A percentile compares a stretch with the other conserved stretches of the same genome.
phyloP scores from a whole-genome alignment of 1,284 basidiomycete genomes.

The Exsudoporus floridanus region DNA sequence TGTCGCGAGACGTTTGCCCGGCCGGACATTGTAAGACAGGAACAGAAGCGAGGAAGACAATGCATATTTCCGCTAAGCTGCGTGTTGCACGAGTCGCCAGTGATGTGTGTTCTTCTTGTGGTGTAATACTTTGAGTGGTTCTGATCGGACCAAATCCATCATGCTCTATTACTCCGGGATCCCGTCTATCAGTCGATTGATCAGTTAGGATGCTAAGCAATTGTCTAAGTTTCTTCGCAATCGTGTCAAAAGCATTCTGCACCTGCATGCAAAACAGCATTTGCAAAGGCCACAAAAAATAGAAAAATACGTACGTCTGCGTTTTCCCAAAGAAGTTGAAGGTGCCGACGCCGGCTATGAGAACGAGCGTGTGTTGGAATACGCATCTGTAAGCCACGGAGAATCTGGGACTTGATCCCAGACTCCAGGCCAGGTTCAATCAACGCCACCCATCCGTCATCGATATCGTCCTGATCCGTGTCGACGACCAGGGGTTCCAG shows the following conservation, averaged over 20 bases:
- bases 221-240: constrained; percentile 42
- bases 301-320: constrained; percentile 50
- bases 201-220: constrained; percentile 35
- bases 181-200: constrained; percentile 18
- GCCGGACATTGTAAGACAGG: constrained; percentile 61
- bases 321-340: constrained; percentile 63
- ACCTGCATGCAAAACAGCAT: constrained; percentile 41
- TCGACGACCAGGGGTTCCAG: constrained; percentile 60
- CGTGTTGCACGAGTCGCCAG: constrained; percentile 21
- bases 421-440: constrained; percentile 60
- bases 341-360: constrained; percentile 28
- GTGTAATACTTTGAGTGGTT: constrained; percentile 37
- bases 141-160: constrained; percentile 69
- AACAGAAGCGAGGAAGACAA: constrained; percentile 54
- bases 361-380: constrained; percentile 7
- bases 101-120: constrained; percentile 24
- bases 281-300: not conserved
- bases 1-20: constrained; percentile 61
- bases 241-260: constrained; percentile 49
- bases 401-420: constrained; percentile 60
- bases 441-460: constrained; percentile 53
- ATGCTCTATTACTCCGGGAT: constrained; percentile 41
- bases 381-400: constrained; percentile 40
- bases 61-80: constrained; percentile 47
- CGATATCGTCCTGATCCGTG: constrained; percentile 25